Base-by-base conservation (phyloP, 2,329 filamentous ascomycete genomes). In the Penicillium sp. region DNA sequence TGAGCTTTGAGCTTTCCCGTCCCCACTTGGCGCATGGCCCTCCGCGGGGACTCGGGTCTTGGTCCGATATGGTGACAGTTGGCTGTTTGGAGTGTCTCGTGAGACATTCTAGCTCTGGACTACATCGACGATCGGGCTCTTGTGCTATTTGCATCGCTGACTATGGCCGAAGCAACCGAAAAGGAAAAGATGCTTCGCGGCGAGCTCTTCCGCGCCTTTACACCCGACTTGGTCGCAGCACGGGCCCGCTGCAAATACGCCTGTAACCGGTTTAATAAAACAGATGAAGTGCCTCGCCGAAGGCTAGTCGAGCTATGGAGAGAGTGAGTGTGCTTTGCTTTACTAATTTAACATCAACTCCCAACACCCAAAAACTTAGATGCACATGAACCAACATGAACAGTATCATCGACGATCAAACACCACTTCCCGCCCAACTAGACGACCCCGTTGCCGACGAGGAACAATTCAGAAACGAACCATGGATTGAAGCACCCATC, bases 151-250 rank as follows among this genome's bases (percentile, higher is more conserved):
- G 8, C 3, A 10, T 29, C 1, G 7, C 7, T 9, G 15, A 16
- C 8, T n/a, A 67, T 62, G 56, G 45, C 54, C 4, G 45, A 56
- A 15, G 50, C 51, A 12, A 65, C 65, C 6, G 66, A 72, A 50
- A 67, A 57, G 53, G 64, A 72, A 36, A 74, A 69, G 48, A 90
- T 89, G 85, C 71, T 75, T 44, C 76, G 78, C 13, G 87, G 87
- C 45, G 85, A 93, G 67, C 79, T 93, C 10, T 92, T 90, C 70
- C 81, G 85, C 61, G 84, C 87, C 39, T 92, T 92, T 65, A 82
- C 83, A 0, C 86, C 88, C 0, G 81, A 87, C 31, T 74, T 94
- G 4, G 72, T 82, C 2, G 83, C 80, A 1, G 85, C 80, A 36
- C 82, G 89, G 16, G 73, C 75, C n/a, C 79, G 84, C 13, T 89